Percentiles rank a stretch among this genome's conserved stretches.
These are phyloP conservation scores for Verticillium nonalfalfae DNA, from an alignment of 2,329 filamentous ascomycete genomes.

Conservation along the genomic window DNA sequence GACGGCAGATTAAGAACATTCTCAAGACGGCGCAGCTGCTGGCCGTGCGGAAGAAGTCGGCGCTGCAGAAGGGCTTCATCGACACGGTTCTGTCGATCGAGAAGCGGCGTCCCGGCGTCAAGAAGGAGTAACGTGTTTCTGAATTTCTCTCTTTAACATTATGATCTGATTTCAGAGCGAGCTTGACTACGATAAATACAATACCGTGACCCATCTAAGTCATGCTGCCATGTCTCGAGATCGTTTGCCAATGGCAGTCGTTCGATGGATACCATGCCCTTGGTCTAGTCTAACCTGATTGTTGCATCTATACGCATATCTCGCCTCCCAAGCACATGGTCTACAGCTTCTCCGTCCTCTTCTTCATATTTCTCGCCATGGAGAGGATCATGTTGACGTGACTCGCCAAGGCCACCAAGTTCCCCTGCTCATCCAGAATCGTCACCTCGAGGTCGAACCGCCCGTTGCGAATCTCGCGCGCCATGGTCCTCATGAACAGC, in stretches of 20 bases:
- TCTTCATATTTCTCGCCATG: constrained; percentile 10
- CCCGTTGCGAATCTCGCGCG: constrained; percentile 64
- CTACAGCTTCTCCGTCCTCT: constrained; percentile 3
- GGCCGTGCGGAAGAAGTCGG: constrained; percentile 35
- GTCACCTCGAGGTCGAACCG: constrained; percentile 69
- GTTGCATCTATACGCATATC: not conserved
- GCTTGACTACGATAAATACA: too few relatives aligned
- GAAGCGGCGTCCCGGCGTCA: not conserved
- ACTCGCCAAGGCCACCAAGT: constrained; percentile 20
- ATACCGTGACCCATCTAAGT: too few relatives aligned
- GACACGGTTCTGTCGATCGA: constrained; percentile 6
- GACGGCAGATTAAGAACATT: constrained; percentile 43
- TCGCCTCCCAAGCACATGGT: not conserved
- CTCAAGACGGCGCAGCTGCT: constrained; percentile 58
- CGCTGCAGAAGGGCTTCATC: constrained; percentile 8
- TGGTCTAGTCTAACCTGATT: too few relatives aligned
- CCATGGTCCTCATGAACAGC: constrained; percentile 58
- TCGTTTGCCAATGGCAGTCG: too few relatives aligned
- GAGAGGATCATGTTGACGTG: constrained; percentile 12
- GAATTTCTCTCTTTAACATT: not conserved
- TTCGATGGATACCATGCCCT: too few relatives aligned
- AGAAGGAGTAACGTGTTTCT: not conserved
- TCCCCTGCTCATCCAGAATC: constrained; percentile 44
- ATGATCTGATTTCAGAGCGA: not conserved
- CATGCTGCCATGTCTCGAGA: too few relatives aligned